Percentiles rank a stretch among this genome's conserved stretches.
These are phyloP conservation scores for Pigoraptor vietnamica DNA, from an alignment of 78 protist species.

Conservation along the genomic window DNA sequence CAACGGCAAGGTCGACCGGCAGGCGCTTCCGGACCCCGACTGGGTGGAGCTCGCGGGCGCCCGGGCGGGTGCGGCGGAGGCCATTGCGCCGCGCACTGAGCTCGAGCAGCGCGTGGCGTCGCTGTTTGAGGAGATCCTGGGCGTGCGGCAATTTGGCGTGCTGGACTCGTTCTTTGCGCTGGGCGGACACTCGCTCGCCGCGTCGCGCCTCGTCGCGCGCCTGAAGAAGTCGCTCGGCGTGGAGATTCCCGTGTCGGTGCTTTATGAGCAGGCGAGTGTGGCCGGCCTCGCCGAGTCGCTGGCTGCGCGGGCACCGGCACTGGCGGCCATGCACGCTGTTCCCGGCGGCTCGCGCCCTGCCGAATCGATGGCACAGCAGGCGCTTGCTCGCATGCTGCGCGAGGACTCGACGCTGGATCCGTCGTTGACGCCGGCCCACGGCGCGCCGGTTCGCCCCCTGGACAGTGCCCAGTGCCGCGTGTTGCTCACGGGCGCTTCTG, in stretches of 20 bases:
- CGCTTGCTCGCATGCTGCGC: not conserved
- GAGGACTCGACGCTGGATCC: not conserved
- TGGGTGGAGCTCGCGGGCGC: not conserved
- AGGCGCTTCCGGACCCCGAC: conserved; percentile 8
- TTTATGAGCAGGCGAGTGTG: not conserved
- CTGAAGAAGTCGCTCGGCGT: not conserved
- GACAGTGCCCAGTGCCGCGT: not conserved
- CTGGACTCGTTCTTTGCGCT: not conserved
- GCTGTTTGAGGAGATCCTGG: not conserved
- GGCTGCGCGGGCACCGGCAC: not conserved
- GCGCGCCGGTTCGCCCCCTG: not conserved
- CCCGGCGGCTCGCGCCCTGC: not conserved
- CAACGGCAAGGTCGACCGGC: conserved; percentile 25
- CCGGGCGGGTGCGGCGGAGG: not conserved
- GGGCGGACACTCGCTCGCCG: not conserved
- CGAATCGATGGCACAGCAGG: not conserved
- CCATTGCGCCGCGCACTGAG: not conserved
- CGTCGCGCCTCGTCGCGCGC: not conserved
- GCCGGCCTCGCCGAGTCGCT: not conserved
- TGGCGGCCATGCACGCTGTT: not conserved
- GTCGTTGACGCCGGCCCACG: not conserved
- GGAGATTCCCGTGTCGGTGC: not conserved
- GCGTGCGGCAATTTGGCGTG: not conserved
- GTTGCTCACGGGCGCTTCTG: not conserved
- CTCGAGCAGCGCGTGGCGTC: not conserved